Base-by-base conservation (phyloP, 148 eudicot genomes). In the Limonium bicolor region DNA sequence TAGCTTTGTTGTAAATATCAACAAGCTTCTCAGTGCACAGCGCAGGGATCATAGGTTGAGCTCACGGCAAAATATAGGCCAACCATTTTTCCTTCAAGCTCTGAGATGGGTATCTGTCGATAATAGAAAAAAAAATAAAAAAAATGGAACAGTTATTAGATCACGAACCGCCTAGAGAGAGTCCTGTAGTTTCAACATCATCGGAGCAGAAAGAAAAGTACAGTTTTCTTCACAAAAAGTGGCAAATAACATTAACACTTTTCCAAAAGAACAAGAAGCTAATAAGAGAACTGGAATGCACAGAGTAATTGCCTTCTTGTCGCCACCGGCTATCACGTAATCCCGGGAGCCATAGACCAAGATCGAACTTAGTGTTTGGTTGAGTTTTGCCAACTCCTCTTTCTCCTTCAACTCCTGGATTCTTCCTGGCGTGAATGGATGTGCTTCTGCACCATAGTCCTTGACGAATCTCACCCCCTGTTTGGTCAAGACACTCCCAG, bases 401-500 rank as follows among this genome's bases (percentile, higher is more conserved):
- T 52, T 59, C 58, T 68, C 71, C 46, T 64, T 61, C 62, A 68
- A 51, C 12, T 59, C 49, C 21, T 30, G 13, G 23, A 68, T 20
- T 36, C 71, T 56, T 57, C 64, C 67, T 0, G 56, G 34, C 0
- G 74, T 72, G 55, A 72, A 72, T 0, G 78, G 78, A 50, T 64
- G 68, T 2, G 59, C 74, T 14, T 61, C 36, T 0, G 47, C 61
- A 7, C 58, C 59, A 37, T 68, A 36, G 8, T 68, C 78, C 59
- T 36, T 35, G 25, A 72, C 35, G 58, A 68, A 31, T 24, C 31
- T 48, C 32, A 68, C 78, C 16, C 74, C 74, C 46, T 61, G 55
- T 30, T 50, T 38, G 6, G 58, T 68, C 29, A 43, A 38, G 31
- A 72, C 62, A 29, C 46, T 61, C 43, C 74, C 74, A 22, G 50